A percentile compares a stretch with the other conserved stretches of the same genome.
Conservation (phyloP, 2,329 filamentous ascomycete species). For the Fusarium tuaranense region DNA sequence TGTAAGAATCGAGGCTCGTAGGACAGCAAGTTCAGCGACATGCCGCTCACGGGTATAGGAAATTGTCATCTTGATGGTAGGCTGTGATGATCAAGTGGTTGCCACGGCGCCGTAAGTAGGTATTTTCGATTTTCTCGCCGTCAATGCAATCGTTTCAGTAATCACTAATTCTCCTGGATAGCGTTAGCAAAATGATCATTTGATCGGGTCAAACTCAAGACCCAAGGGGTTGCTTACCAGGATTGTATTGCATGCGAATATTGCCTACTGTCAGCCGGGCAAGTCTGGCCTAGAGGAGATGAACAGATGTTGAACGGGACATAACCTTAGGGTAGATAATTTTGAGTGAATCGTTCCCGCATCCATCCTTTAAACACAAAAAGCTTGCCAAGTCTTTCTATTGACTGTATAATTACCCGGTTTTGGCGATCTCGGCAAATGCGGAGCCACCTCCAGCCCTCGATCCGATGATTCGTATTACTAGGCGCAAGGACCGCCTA, state of each 20-base stretch:
- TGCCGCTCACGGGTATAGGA: slow-evolving; percentile 36
- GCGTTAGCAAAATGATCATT: too few species aligned
- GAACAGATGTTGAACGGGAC: neutral
- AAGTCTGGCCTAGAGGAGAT: neutral
- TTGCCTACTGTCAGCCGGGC: too few species aligned
- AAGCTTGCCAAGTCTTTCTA: neutral
- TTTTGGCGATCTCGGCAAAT: neutral
- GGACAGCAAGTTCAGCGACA: slow-evolving; percentile 57
- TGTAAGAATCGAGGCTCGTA: slow-evolving; percentile 66
- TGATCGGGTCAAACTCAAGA: too few species aligned
- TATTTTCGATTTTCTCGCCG: neutral
- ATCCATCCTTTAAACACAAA: neutral
- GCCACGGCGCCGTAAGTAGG: neutral
- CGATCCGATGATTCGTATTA: neutral
- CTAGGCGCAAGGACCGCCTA: neutral
- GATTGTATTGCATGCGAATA: too few species aligned
- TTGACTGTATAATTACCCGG: neutral
- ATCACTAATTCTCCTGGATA: too few species aligned
- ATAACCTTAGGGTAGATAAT: neutral
- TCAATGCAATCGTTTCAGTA: too few species aligned
- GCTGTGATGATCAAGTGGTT: neutral
- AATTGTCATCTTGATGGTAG: neutral
- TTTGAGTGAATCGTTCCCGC: neutral
- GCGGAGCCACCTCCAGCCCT: neutral
- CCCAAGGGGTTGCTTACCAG: too few species aligned